Base-by-base conservation (phyloP, 176 grass and related monocot genomes). In the Aegilops bicornis region DNA sequence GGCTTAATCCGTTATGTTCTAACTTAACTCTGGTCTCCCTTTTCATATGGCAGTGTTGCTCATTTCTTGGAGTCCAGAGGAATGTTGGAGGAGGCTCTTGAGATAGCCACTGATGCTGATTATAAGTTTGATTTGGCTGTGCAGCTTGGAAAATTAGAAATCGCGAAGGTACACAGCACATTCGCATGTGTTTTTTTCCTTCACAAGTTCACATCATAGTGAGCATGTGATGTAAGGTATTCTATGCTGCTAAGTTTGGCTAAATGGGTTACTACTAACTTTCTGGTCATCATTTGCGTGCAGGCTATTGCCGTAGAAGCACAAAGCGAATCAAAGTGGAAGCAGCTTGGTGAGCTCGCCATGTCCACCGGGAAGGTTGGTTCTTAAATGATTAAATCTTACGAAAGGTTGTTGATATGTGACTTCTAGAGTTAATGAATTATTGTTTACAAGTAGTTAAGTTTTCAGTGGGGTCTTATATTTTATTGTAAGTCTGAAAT, bases 311-410 rank as follows among this genome's bases (percentile, higher is more conserved):
- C 94, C 4, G 80, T 76, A 85, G 94, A 96, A 88, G 86, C 91
- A n/a, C 97, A 96, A 88, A 96, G 94, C 82, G 94, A 98, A 85
- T 98, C 97, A 16, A 98, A 98, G 87, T 98, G 94, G 97, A 98
- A 98, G 82, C 94, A 96, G 88, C 76, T 98, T 79, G 97, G 97
- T 30, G 97, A 96, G 65, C 85, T 96, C 3, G 97, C 97, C 62
- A 90, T 98, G 90, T 98, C 94, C 63, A 91, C 87, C 43, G 97
- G 97, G 66, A 98, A 98, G 88, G 97, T 98, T 84, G 68, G 79
- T 79, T 89, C 50, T 82, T 83, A 77, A 52, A 59, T 59, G 19
- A 59, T 59, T 59, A 59, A 85, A 76, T 68, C 22, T 68, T 81
- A 30, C 29, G 30, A 45, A 52, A 40, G 7, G 15, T 45, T 76